A percentile compares a stretch with the other conserved stretches of the same genome.
Evolutionary conservation across 2,329 filamentous ascomycete genomes (phyloP).

Genomic region (Periconia digitata): DNA sequence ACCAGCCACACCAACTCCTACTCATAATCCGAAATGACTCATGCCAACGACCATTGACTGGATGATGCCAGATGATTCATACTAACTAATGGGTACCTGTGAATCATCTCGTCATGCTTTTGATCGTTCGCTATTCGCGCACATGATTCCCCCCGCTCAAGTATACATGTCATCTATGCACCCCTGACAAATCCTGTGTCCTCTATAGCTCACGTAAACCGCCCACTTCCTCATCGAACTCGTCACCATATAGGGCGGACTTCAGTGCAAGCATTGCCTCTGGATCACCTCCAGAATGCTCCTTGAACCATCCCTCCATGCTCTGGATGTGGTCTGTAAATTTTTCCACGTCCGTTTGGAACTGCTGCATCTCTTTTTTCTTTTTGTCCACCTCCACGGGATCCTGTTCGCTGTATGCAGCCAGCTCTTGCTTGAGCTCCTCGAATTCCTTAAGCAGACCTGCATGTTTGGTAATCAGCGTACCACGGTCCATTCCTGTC

Average conservation of each 20-base stretch:
- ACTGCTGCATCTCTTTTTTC: slow-evolving; percentile 30
- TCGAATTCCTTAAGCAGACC: slow-evolving; percentile 42
- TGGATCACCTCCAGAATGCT: slow-evolving; percentile 39
- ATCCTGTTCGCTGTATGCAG: slow-evolving; percentile 50
- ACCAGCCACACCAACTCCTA: slow-evolving; percentile 5
- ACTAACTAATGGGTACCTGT: not conserved
- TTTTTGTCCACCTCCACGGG: slow-evolving; percentile 49
- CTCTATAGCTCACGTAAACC: slow-evolving; percentile 47
- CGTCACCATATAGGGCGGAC: slow-evolving; percentile 54
- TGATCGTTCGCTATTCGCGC: not conserved
- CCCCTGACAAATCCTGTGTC: not conserved
- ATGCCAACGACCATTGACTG: slow-evolving; percentile 4
- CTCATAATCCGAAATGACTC: slow-evolving; percentile 27
- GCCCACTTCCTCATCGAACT: slow-evolving; percentile 57
- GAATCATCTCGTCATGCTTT: not conserved
- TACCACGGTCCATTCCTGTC: slow-evolving; percentile 37
- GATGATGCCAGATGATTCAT: slow-evolving; percentile 27
- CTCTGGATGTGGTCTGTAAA: slow-evolving; percentile 49
- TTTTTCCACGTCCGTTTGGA: slow-evolving; percentile 36
- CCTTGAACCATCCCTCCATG: slow-evolving; percentile 50
- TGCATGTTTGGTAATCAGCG: slow-evolving; percentile 39
- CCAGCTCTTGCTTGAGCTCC: slow-evolving; percentile 44
- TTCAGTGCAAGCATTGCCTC: slow-evolving; percentile 48
- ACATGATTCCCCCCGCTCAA: not conserved
- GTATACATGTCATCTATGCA: not conserved